Conservation (phyloP, 2,329 filamentous ascomycete genomes). For the Parascedosporium putredinis region DNA sequence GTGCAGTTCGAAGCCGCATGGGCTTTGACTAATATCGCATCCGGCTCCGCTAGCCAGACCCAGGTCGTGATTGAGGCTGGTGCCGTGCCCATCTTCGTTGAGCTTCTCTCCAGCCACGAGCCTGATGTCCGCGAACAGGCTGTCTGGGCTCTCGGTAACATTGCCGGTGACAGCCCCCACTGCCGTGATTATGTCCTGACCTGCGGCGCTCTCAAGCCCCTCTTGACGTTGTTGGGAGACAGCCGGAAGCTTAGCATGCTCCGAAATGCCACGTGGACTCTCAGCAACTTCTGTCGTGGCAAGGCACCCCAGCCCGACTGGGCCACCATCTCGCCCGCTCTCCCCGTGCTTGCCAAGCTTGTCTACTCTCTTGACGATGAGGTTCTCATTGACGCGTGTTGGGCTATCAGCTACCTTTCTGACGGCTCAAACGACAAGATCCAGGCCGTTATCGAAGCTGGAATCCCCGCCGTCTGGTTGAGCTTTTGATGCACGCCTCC, state of each 20-base stretch:
- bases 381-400: slow-evolving; percentile 97
- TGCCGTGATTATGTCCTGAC: slow-evolving; percentile 95
- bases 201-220: slow-evolving; percentile 81
- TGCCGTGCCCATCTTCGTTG: slow-evolving; percentile 96
- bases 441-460: slow-evolving; percentile 95
- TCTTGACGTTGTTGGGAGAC: slow-evolving; percentile 83
- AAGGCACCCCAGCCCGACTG: slow-evolving; percentile 99
- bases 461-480: slow-evolving; percentile 94
- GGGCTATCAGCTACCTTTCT: slow-evolving; percentile 97
- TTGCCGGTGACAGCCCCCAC: slow-evolving; percentile 93
- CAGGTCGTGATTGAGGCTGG: slow-evolving; percentile 98
- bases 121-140: slow-evolving; percentile 97
- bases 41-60: slow-evolving; percentile 91
- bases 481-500: slow-evolving; percentile 95
- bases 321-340: slow-evolving; percentile 86
- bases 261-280: slow-evolving; percentile 94
- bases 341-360: slow-evolving; percentile 91
- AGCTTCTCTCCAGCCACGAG: slow-evolving; percentile 89
- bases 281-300: slow-evolving; percentile 99
- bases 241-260: slow-evolving; percentile 99
- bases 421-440: slow-evolving; percentile 99
- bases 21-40: slow-evolving; percentile 98
- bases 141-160: slow-evolving; percentile 97
- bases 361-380: slow-evolving; percentile 98
- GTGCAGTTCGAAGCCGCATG: slow-evolving; percentile 99